Conservation (phyloP, 2,329 filamentous ascomycete species). For the Trichoderma simmonsii region DNA sequence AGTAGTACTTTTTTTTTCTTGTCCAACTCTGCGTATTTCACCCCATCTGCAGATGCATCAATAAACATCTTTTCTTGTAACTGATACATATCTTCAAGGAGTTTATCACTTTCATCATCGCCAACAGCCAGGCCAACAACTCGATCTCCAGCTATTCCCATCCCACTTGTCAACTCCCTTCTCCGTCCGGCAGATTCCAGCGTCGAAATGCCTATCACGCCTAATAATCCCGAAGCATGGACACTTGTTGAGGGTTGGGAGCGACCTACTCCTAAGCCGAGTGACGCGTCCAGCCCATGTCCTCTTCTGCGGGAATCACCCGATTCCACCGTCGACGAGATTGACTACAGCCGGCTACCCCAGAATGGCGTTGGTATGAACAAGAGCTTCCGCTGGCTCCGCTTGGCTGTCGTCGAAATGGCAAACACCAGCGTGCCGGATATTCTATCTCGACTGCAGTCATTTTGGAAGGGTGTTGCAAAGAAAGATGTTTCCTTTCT, state of each 20-base stretch:
- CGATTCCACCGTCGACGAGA: not conserved
- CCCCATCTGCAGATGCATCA: not conserved
- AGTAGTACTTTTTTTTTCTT: slow-evolving; percentile 11
- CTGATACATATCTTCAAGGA: not conserved
- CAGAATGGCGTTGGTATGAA: not conserved
- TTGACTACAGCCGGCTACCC: not conserved
- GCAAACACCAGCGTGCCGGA: not conserved
- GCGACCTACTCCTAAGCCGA: not conserved
- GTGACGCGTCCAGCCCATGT: not conserved
- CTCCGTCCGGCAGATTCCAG: not conserved
- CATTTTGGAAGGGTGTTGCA: not conserved
- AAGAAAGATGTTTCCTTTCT: slow-evolving; percentile 5
- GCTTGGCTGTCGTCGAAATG: slow-evolving; percentile 5
- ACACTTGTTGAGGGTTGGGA: slow-evolving; percentile 15
- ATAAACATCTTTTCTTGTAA: not conserved
- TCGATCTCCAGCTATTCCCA: not conserved
- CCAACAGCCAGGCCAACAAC: not conserved
- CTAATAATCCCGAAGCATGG: slow-evolving; percentile 16
- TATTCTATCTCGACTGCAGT: slow-evolving; percentile 21
- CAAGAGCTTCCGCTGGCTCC: not conserved
- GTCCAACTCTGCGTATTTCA: not conserved
- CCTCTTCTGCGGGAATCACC: not conserved
- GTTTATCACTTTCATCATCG: not conserved
- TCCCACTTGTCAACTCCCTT: slow-evolving; percentile 21
- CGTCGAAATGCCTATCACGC: slow-evolving; percentile 6